phyloP scores from a whole-genome alignment of 257 asterid species.

The Pogostemon cablin region DNA sequence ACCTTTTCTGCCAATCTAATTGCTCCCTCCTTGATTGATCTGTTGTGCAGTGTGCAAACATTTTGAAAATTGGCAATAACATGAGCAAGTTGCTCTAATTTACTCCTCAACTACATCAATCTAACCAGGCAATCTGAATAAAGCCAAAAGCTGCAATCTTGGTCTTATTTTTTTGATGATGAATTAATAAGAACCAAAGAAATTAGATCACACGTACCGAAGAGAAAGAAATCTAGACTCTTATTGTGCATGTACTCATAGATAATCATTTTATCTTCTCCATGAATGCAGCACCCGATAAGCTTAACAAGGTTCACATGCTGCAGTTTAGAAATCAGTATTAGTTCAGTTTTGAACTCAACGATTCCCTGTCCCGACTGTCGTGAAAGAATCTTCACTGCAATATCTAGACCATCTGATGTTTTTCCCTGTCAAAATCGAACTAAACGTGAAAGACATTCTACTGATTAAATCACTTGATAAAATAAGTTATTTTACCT shows the following conservation, averaged over 20 bases:
- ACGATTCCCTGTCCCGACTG: constrained; percentile 61
- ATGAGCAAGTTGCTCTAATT: background rate
- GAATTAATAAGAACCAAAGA: too few species aligned
- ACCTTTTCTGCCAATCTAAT: constrained; percentile 40
- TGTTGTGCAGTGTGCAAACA: constrained; percentile 9
- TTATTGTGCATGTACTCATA: constrained; percentile 69
- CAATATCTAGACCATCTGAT: constrained; percentile 56
- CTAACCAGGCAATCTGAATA: too few species aligned
- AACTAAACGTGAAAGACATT: background rate
- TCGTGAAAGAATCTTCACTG: constrained; percentile 61
- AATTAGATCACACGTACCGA: constrained; percentile 36
- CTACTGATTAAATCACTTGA: background rate
- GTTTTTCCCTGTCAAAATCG: constrained; percentile 46
- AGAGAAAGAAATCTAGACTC: constrained; percentile 66
- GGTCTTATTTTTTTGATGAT: background rate
- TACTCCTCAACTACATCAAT: too few species aligned
- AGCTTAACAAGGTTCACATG: constrained; percentile 68
- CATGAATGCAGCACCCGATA: constrained; percentile 56
- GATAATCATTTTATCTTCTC: constrained; percentile 60
- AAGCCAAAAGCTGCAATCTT: too few species aligned
- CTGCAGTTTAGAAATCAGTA: constrained; percentile 62
- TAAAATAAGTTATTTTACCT: constrained; percentile 32
- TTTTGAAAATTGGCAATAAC: background rate
- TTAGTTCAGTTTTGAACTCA: constrained; percentile 66
- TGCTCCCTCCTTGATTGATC: constrained; percentile 36